Evolutionary conservation across 208 protist species (phyloP).

Genomic region (Acanthamoeba rhysodes): DNA sequence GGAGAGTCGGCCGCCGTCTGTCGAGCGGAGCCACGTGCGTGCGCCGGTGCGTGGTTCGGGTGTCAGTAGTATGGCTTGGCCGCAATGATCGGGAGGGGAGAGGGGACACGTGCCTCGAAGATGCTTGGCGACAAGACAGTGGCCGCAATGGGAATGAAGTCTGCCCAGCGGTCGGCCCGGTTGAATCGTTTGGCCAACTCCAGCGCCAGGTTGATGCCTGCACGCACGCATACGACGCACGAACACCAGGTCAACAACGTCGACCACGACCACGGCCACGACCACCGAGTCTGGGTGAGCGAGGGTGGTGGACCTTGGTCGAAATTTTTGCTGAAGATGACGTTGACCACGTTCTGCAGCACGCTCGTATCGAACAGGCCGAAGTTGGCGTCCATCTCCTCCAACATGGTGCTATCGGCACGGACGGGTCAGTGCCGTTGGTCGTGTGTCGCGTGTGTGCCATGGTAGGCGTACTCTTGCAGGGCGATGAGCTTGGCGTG

Average conservation of each 20-base stretch:
- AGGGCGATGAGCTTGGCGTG: slow-evolving; percentile 16
- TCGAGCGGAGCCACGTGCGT: too few species aligned
- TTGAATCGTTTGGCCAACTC: slow-evolving; percentile 23
- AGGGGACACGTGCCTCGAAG: neutral
- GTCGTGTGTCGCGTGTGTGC: neutral
- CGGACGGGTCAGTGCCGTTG: neutral
- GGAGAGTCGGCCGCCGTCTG: slow-evolving; percentile 3
- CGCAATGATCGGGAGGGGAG: neutral
- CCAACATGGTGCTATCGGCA: neutral
- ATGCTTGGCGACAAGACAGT: slow-evolving; percentile 24
- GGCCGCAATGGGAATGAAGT: slow-evolving; percentile 33
- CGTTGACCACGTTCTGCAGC: slow-evolving; percentile 22
- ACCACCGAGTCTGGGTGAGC: neutral
- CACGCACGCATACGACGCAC: neutral
- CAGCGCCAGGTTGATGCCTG: slow-evolving; percentile 22
- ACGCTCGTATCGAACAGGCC: neutral
- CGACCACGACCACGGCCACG: neutral
- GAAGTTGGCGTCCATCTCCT: slow-evolving; percentile 35
- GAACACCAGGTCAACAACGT: neutral
- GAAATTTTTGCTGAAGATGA: slow-evolving; percentile 43
- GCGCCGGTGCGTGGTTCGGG: neutral
- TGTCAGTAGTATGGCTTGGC: neutral
- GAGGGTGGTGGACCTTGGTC: neutral
- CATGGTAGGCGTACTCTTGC: neutral
- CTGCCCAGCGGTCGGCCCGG: neutral